Conservation (phyloP, 129 eudicot genomes). For the Scalesia atractyloides region DNA sequence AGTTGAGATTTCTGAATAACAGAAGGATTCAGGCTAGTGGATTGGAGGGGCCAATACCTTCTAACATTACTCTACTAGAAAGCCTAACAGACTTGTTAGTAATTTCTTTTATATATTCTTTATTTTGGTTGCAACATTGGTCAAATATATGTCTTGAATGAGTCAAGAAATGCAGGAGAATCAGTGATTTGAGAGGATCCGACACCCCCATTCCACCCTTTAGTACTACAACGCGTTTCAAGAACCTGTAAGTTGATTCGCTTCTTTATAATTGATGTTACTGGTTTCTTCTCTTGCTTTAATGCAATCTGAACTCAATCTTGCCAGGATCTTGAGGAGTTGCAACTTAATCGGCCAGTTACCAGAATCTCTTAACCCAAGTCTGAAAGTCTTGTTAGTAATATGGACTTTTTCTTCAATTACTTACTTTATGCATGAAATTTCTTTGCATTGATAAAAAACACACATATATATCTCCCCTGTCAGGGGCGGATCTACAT, state of each 20-base stretch:
- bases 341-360: constrained; percentile 67
- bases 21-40: constrained; percentile 77
- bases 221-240: constrained; percentile 9
- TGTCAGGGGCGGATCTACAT: too few relatives aligned
- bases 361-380: constrained; percentile 46
- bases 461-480: neutral
- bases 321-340: constrained; percentile 74
- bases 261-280: neutral
- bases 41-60: constrained; percentile 75
- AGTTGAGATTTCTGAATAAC: constrained; percentile 45
- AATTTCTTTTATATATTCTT: neutral
- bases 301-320: constrained; percentile 4
- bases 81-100: constrained; percentile 66
- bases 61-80: constrained; percentile 52
- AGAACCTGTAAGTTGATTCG: constrained; percentile 44
- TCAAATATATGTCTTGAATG: neutral
- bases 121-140: constrained; percentile 27
- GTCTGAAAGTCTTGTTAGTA: constrained; percentile 60
- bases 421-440: neutral
- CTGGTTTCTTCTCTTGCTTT: neutral
- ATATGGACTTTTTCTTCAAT: constrained; percentile 5
- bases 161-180: constrained; percentile 55
- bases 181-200: constrained; percentile 67
- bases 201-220: constrained; percentile 46
- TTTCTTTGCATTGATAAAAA: neutral